Evolutionary conservation across 1,139 yeast genomes (phyloP).

Genomic region (Geotrichum phurueaensis): DNA sequence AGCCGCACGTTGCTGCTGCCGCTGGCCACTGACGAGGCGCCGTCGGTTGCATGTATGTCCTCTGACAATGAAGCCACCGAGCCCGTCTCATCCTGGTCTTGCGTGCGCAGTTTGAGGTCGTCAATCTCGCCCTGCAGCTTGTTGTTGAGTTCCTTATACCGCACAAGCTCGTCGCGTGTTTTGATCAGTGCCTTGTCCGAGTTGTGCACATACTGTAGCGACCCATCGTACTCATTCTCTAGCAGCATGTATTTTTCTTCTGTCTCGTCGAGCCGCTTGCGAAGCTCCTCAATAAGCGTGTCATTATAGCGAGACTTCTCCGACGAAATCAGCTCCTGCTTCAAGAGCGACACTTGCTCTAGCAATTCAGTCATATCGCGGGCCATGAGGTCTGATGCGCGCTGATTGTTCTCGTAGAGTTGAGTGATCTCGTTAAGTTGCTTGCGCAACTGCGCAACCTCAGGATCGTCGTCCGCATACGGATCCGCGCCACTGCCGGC

Average conservation of each 20-base stretch:
- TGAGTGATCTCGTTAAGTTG: conserved; percentile 24
- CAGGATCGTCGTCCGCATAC: conserved; percentile 20
- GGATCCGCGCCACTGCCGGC: neutral
- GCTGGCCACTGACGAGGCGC: conserved; percentile 4
- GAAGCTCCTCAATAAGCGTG: conserved; percentile 5
- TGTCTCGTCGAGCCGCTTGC: conserved; percentile 8
- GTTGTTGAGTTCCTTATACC: conserved; percentile 51
- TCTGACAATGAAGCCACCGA: conserved; percentile 29
- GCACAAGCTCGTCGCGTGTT: conserved; percentile 65
- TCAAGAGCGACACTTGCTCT: conserved; percentile 27
- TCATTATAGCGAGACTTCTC: conserved; percentile 14
- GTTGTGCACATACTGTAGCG: conserved; percentile 64
- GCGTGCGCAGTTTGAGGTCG: conserved; percentile 50
- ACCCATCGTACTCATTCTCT: conserved; percentile 60
- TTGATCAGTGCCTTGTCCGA: conserved; percentile 68
- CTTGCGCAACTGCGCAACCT: conserved; percentile 21
- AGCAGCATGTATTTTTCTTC: conserved; percentile 23
- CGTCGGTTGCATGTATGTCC: conserved; percentile 26
- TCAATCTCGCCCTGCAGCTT: conserved; percentile 61
- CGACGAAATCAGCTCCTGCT: conserved; percentile 23
- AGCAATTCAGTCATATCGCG: conserved; percentile 26
- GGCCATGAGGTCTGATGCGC: conserved; percentile 30
- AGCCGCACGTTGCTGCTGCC: conserved; percentile 14
- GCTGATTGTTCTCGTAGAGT: conserved; percentile 31
- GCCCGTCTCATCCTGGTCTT: conserved; percentile 33